Base-by-base conservation (phyloP, 371 early-diverging fungal species). In the Amoeboaphelidium occidentale region DNA sequence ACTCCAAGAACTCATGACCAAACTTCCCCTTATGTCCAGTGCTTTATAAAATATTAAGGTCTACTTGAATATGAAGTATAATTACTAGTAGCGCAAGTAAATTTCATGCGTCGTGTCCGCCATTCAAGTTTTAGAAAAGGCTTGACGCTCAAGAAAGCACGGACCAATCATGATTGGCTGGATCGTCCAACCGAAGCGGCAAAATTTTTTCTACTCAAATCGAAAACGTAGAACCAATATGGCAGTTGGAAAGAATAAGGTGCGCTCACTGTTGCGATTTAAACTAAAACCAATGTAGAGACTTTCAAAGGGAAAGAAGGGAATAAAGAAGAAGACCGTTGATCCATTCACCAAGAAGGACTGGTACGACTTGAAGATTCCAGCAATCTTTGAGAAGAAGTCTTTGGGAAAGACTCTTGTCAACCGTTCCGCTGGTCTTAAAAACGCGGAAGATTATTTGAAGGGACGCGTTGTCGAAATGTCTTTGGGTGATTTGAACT, bases 311-410 rank as follows among this genome's bases (percentile, higher is more conserved):
- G 89, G 88, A 64, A 88, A 87, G 75, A 90, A 88, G 80, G 91
- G 86, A 58, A 73, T 85, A 63, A 90, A 88, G 83, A 88, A 88
- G 84, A 88, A 83, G 79, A 72, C 80, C 61, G 75, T 86, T 59
- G 89, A 88, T 67, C 87, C 89, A 68, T 88, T 84, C 80, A 74
- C 83, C 75, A 86, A 96, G 63, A 97, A 97, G 79, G 97, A 97
- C 69, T 94, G 97, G 97, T 97, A 92, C 67, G 93, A 93, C 66
- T 76, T 97, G 78, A 87, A 89, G 74, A 94, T 91, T 55, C 97
- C 97, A 56, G 77, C 85, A 27, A 77, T 88, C 69, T 97, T 97
- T 64, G 78, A 79, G 50, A 75, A 76, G 58, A 85, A 91, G 59
- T 76, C 83, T 61, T 79, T 87, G 56, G 97, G 94, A 62, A 94